Evolutionary conservation across 202 grass and related monocot species (phyloP).

Genomic region (Alloteropsis angusta): DNA sequence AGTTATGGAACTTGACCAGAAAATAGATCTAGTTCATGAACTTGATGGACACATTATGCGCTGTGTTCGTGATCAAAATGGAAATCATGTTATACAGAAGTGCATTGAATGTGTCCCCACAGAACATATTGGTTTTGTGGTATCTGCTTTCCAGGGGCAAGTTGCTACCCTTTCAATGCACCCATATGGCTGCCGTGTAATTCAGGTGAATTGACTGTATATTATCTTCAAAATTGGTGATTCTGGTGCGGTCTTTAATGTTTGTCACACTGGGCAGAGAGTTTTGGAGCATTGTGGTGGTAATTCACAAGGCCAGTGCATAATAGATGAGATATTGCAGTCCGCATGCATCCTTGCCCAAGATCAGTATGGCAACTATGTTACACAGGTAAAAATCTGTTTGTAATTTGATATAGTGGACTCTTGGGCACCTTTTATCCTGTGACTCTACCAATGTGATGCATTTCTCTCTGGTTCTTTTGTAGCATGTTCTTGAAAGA

Average conservation of each 20-base stretch:
- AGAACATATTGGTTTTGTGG: slow-evolving; percentile 73
- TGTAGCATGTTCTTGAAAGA: slow-evolving; percentile 89
- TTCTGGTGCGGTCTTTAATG: slow-evolving; percentile 1
- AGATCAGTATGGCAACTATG: slow-evolving; percentile 99
- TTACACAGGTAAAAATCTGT: slow-evolving; percentile 66
- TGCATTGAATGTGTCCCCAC: slow-evolving; percentile 90
- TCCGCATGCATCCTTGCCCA: slow-evolving; percentile 80
- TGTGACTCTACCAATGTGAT: not conserved
- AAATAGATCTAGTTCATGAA: slow-evolving; percentile 70
- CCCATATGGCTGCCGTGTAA: slow-evolving; percentile 95
- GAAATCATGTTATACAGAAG: slow-evolving; percentile 98
- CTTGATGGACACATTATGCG: slow-evolving; percentile 88
- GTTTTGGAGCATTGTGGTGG: slow-evolving; percentile 85
- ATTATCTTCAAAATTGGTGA: not conserved
- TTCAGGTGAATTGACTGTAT: slow-evolving; percentile 60
- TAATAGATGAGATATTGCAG: slow-evolving; percentile 95
- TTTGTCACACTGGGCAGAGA: slow-evolving; percentile 45
- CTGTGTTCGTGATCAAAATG: slow-evolving; percentile 96
- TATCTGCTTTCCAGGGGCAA: slow-evolving; percentile 81
- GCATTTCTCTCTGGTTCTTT: not conserved
- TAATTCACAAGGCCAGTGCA: slow-evolving; percentile 71
- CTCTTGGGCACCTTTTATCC: not conserved
- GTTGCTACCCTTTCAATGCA: slow-evolving; percentile 84
- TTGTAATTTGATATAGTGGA: not conserved
- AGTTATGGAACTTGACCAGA: slow-evolving; percentile 92